Evolutionary conservation across 2,329 filamentous ascomycete genomes (phyloP), one percentile per base, ranked within the genome.

Genomic region (Lachnellula suecica): DNA sequence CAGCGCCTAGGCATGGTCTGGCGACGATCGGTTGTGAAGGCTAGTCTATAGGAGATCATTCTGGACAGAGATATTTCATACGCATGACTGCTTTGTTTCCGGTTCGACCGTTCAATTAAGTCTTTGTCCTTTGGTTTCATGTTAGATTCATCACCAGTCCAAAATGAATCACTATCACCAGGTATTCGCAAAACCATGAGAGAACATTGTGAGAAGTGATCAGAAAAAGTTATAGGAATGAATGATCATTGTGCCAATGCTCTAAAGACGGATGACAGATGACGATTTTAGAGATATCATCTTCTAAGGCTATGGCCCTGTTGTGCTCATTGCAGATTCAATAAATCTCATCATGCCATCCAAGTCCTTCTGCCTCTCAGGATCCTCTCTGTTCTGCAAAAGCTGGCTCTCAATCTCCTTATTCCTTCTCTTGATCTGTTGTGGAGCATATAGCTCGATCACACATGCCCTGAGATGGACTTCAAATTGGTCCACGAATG

Each of bases 1-100:
- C 42, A 44, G 42, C 42, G 42, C 15, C n/a, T 44, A 4, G 42
- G 42, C 13, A 44, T 44, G 42, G 42, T 44, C 23, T 44, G 42
- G 42, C 42, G 15, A 25, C 2, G 23, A 19, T 29, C 23, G 7
- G 5, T 44, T 29, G 42, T 20, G 42, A 29, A 44, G 42, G 23
- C 42, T 44, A n/a, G 42, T 44, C 11, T 29, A 19, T 44, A 29
- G 42, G 38, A 17, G 17, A 8, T 17, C 31, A n/a, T 3, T 35
- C 17, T 35, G 31, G 5, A 35, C 15, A 35, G n/a, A 35, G 2
- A 4, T 31, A 3, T 3, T 15, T 29, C 27, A 29, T 29, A 29
- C 27, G 27, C 11, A 29, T 11, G 27, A 29, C 27, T 6, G 27
- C 27, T 29, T 29, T 29, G 11, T 29, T 29, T 29, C 27, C 27